Base-by-base conservation (phyloP, 1,284 basidiomycete species). In the Schizophyllum commune region DNA sequence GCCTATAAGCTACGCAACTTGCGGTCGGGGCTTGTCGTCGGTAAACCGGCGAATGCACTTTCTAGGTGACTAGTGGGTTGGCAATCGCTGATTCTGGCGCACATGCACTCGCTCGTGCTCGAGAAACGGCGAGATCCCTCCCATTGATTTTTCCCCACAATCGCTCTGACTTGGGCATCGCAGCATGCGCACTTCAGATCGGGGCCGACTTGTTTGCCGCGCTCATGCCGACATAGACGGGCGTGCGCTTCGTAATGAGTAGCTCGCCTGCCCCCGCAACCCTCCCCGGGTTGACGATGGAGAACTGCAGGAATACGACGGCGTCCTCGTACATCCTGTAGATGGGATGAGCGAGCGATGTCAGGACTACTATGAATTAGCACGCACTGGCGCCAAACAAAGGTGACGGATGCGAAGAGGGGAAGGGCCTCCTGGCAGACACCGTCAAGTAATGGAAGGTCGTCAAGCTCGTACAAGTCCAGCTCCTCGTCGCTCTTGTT, bases 371-470 rank as follows among this genome's bases (percentile, higher is more conserved):
- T n/a, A n/a, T 13, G n/a, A n/a, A n/a, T n/a, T n/a, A n/a, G n/a
- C n/a, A n/a, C n/a, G 13, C 27, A 69, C 67, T 62, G 63, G 21
- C 69, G 60, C 62, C 65, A 68, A 32, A 70, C 65, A 11, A 56
- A 60, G 27, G 62, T 56, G 11, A 61, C 62, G 2, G 65, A 66
- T 1, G 63, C 58, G 52, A 60, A 73, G 63, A 75, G 58, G 22
- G 73, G 65, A 13, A 75, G 64, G 5, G 68, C 72, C 60, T 74
- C 72, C 21, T 69, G 65, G 53, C 66, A 68, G 21, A 74, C 64
- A 0, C 69, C 69, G 61, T 74, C 73, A 3, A 74, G 67, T 9
- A 70, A 68, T 1, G 72, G 72, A 4, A 75, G 63, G 1, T 53
- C 58, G 7, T 69, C 68, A 15, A 74, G 61, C 32, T 69, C 64